A percentile compares a stretch with the other conserved stretches of the same genome.
Evolutionary conservation across 768 basidiomycete genomes (phyloP).

Genomic region (Solioccasus polychromus): DNA sequence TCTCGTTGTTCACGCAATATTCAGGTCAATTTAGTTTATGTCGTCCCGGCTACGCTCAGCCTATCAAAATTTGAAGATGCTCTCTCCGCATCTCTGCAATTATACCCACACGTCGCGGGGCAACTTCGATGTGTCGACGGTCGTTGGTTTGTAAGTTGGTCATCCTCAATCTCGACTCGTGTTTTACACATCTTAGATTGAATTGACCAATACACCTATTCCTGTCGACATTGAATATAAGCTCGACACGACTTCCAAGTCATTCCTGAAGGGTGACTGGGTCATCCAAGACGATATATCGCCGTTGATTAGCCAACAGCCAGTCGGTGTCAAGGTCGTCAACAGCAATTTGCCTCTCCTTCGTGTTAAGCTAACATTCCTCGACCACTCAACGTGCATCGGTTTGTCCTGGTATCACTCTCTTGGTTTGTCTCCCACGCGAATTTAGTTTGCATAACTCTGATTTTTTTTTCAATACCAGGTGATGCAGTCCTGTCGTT

Average conservation of each 20-base stretch:
- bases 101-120: conserved; percentile 14
- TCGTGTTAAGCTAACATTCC: conserved; percentile 22
- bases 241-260: not conserved
- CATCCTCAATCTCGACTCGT: not conserved
- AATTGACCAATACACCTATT: conserved; percentile 12
- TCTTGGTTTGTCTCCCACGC: conserved; percentile 21
- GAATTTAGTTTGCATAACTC: not conserved
- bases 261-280: conserved; percentile 12
- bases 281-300: conserved; percentile 13
- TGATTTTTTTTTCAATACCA: not conserved
- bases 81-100: conserved; percentile 11
- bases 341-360: conserved; percentile 11
- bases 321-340: not conserved
- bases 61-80: conserved; percentile 5
- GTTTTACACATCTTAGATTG: conserved; percentile 6
- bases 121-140: conserved; percentile 4
- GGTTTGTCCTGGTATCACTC: conserved; percentile 30
- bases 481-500: conserved; percentile 25
- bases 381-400: conserved; percentile 18
- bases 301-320: conserved; percentile 4
- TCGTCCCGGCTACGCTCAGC: conserved; percentile 4
- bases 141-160: conserved; percentile 12
- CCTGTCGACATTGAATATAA: conserved; percentile 10
- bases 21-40: conserved; percentile 5
- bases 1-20: not conserved